Evolutionary conservation across 2,329 filamentous ascomycete genomes (phyloP), one percentile per base, ranked within the genome.

Genomic region (Trichoderma gracile): DNA sequence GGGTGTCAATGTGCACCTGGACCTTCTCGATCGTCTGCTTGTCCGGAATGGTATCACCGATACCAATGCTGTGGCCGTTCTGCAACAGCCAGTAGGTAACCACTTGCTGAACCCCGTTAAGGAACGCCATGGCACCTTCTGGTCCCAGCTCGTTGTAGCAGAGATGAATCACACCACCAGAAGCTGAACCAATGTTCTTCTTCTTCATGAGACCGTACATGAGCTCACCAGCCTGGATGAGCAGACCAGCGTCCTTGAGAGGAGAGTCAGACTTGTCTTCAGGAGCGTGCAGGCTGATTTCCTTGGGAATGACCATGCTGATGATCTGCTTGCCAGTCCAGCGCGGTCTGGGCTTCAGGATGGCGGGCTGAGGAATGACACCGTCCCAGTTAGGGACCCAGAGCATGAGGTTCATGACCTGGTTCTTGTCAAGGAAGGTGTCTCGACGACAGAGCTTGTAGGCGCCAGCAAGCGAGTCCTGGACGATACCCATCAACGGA

Each of bases 381-480:
- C 96, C 96, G 78, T 99, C 93, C 96, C 96, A 99, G 63, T 93
- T 89, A 21, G 95, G 95, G 60, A 99, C 93, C 94, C 94, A 99
- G 69, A 99, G 84, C 82, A 99, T 89, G 70, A 96, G 85, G 76
- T 97, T 96, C 93, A 97, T 98, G 68, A 99, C 90, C 75, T 93
- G 84, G 70, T 97, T 90, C 76, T 94, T 93, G 64, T 87, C 90
- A 65, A 99, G 80, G 79, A 99, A 97, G 33, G 92, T 88, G 76
- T 99, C 95, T 75, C 93, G 89, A 71, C 93, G 90, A 72, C 91
- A 97, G 70, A 99, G 88, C 81, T 99, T 99, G 86, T 97, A 99
- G 49, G 93, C 89, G 79, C 96, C 95, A 70, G 93, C 95, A 65
- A 99, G 84, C 25, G 94, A 97, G 77, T 99, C 95, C 77, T 99